Evolutionary conservation across 2,329 filamentous ascomycete species (phyloP).

Genomic region (Chlorencoelia australis): DNA sequence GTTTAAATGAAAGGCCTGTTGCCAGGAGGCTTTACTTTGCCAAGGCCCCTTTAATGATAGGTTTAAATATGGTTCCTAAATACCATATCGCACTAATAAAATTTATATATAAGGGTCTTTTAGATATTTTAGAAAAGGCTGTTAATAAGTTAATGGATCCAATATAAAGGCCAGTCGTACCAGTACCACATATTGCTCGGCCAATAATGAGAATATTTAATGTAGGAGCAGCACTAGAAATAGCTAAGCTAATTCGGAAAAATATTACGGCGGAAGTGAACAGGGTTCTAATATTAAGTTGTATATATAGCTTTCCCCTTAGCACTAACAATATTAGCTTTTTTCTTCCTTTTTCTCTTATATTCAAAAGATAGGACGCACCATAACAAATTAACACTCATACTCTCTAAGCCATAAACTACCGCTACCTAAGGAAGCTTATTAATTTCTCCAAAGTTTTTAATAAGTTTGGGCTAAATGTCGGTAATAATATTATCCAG

Average conservation of each 20-base stretch:
- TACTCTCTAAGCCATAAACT: not conserved
- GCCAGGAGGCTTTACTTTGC: conserved; percentile 32
- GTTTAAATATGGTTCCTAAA: conserved; percentile 36
- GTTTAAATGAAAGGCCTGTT: conserved; percentile 45
- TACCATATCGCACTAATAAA: conserved; percentile 32
- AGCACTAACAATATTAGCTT: not conserved
- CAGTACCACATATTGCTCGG: not conserved
- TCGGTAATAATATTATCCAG: not conserved
- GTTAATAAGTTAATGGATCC: not conserved
- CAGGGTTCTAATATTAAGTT: not conserved
- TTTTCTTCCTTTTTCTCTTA: too few species aligned
- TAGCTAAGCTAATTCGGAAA: not conserved
- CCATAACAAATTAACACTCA: not conserved
- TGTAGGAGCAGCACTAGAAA: not conserved
- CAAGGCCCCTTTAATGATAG: conserved; percentile 36
- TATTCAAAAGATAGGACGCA: not conserved
- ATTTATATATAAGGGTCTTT: conserved; percentile 28
- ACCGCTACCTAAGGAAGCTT: conserved; percentile 1
- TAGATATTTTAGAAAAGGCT: not conserved
- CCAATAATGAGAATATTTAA: not conserved
- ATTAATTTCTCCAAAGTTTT: not conserved
- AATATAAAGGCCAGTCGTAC: not conserved
- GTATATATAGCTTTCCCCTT: conserved; percentile 12
- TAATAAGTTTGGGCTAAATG: not conserved
- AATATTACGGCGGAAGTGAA: not conserved